Evolutionary conservation across 768 basidiomycete species (phyloP), one percentile per base, ranked within the genome.

Genomic region (Lactarius deliciosus): DNA sequence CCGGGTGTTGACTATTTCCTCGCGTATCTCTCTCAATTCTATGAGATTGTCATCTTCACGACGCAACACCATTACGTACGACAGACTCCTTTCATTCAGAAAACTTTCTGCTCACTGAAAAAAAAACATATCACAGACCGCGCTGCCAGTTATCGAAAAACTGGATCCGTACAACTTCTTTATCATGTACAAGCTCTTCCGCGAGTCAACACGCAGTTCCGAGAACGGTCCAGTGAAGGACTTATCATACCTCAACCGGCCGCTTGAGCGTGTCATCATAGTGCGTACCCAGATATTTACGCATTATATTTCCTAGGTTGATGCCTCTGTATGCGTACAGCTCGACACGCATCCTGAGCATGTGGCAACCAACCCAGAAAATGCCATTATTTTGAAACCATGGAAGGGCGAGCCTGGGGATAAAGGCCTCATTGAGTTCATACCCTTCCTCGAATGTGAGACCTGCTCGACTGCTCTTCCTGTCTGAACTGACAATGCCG

Each of bases 1-100:
- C 96, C 97, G 1, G 97, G 97, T 5, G 92, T 95, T 18, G 97
- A 99, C 75, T 98, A 99, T 79, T 99, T 99, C 85, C 82, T 99
- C 40, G 96, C 86, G 32, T 99, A 99, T 76, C 85, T 99, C 57
- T 93, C 94, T 0, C 96, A 98, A 74, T 99, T 98, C 80, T 99
- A 94, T 75, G 97, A 99, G 80, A 86, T 98, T 64, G 96, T 98
- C 40, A 81, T 99, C 62, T 99, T 98, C 79, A 98, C 96, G 11
- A 84, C 88, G 20, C 94, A 96, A 78, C 85, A 91, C 64, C 82
- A 85, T 73, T 98, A 96, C 76, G 96, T 96, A 70, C 58, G 92
- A 59, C 10, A 15, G 34, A 34, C 32, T 41, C 38, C 15, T 55
- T 67, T 54, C 62, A 36, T 7, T 41, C 55, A 28, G 41, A 57